Evolutionary conservation across 352 stramenopile species (phyloP).

Genomic region (Phytophthora capsici): DNA sequence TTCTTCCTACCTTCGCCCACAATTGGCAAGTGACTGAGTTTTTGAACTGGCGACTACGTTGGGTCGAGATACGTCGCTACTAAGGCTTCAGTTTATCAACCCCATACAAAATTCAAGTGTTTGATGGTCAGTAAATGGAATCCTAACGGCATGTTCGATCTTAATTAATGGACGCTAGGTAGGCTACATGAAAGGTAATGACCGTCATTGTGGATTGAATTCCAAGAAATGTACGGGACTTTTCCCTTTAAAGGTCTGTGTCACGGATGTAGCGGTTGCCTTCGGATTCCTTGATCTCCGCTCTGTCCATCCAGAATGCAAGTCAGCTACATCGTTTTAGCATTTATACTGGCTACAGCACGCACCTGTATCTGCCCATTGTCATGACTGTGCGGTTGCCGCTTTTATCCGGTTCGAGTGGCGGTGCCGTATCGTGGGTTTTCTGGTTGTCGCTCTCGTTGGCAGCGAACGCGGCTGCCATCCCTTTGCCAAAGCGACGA

Average conservation of each 20-base stretch:
- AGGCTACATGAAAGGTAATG: background rate
- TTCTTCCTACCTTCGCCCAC: background rate
- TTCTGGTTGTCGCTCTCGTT: constrained; percentile 47
- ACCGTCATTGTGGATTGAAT: background rate
- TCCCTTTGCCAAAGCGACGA: constrained; percentile 71
- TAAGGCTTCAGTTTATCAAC: background rate
- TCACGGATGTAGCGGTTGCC: constrained; percentile 90
- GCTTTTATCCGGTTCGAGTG: constrained; percentile 56
- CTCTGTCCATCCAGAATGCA: constrained; percentile 36
- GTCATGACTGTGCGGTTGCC: constrained; percentile 77
- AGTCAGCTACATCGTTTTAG: no score
- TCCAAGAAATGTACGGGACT: constrained; percentile 7
- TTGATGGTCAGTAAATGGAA: constrained; percentile 1
- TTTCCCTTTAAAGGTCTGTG: constrained; percentile 61
- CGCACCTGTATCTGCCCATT: constrained; percentile 83
- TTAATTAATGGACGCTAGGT: background rate
- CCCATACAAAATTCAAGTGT: constrained; percentile 27
- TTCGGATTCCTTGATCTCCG: constrained; percentile 90
- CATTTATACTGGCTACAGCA: no score
- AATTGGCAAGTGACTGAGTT: constrained; percentile 5
- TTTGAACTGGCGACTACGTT: constrained; percentile 19
- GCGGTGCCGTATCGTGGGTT: constrained; percentile 25
- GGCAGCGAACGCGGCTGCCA: constrained; percentile 19
- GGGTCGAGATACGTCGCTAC: constrained; percentile 1
- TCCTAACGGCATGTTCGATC: background rate